Base-by-base conservation (phyloP, 1,139 yeast genomes). In the Diutina siamensis region DNA sequence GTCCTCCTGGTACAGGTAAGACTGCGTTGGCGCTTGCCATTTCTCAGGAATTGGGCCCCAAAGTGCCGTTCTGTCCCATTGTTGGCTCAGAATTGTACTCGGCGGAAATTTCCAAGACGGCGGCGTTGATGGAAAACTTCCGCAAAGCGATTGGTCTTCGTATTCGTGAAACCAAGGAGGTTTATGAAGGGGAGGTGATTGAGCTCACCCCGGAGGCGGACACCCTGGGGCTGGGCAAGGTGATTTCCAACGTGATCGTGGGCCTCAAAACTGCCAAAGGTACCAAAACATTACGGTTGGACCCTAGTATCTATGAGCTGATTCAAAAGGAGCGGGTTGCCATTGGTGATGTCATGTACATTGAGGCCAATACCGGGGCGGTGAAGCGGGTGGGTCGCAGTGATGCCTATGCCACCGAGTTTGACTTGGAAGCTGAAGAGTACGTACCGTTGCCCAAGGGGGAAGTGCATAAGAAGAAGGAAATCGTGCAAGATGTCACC, bases 361-460 rank as follows among this genome's bases (percentile, higher is more conserved):
- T 94, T 52, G 99, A 92, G 65, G 85, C 97, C 49, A 92, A 92
- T 61, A 92, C 98, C 3, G 99, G 99, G 36, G 86, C 97, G 2
- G 97, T 92, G 46, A 94, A 92, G 64, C 72, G 98, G 56, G 98
- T 94, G 36, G 99, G 99, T 47, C 78, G 99, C 62, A 85, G 95
- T 4, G 98, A 94, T 63, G 97, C 97, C 0, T 92, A 87, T 60
- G 97, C 98, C 36, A 92, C 98, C 1, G 99, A 92, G 65, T 92
- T 89, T 56, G 99, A 92, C 64, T 72, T 92, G 55, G 98, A 94
- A 67, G 97, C 97, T 27, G 98, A 92, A 67, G 98, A 92, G 64
- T 92, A 92, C 62, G 99, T 94, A 32, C 98, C 98, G 44, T 73
- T 92, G 55, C 98, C 99, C 50, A 92, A 92, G 67, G 98, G 98